Percentiles rank a stretch among this genome's conserved stretches.
Evolutionary conservation across 129 eudicot genomes (phyloP).

Genomic region (Scalesia atractyloides): DNA sequence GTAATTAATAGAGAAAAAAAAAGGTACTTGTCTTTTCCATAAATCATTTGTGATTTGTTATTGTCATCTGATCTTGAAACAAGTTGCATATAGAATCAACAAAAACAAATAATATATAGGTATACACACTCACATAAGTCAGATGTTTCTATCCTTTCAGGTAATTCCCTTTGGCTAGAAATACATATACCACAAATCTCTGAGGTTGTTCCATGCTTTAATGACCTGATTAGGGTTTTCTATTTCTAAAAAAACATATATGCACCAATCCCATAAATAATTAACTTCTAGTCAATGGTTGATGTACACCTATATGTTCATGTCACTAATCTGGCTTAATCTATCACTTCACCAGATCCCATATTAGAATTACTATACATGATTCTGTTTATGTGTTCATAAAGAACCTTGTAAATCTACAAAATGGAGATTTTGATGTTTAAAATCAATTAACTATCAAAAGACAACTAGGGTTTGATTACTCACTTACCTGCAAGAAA

Average conservation of each 20-base stretch:
- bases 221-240: conserved; percentile 27
- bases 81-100: conserved; percentile 10
- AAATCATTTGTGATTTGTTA: conserved; percentile 14
- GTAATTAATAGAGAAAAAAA: conserved; percentile 1
- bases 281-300: neutral
- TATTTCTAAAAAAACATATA: neutral
- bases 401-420: neutral
- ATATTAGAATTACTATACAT: neutral
- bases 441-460: neutral
- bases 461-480: conserved; percentile 1
- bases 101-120: neutral
- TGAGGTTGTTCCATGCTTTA: neutral
- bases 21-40: conserved; percentile 33
- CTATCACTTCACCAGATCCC: conserved; percentile 19
- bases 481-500: neutral
- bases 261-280: neutral
- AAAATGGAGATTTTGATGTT: conserved; percentile 5
- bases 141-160: neutral
- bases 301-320: neutral
- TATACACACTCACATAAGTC: conserved; percentile 13
- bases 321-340: neutral
- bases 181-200: too few relatives aligned
- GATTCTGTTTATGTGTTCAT: neutral
- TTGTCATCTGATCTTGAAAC: conserved; percentile 23
- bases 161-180: too few relatives aligned